Base-by-base conservation (phyloP, 176 grass and related monocot genomes). In the Carex littledalei region DNA sequence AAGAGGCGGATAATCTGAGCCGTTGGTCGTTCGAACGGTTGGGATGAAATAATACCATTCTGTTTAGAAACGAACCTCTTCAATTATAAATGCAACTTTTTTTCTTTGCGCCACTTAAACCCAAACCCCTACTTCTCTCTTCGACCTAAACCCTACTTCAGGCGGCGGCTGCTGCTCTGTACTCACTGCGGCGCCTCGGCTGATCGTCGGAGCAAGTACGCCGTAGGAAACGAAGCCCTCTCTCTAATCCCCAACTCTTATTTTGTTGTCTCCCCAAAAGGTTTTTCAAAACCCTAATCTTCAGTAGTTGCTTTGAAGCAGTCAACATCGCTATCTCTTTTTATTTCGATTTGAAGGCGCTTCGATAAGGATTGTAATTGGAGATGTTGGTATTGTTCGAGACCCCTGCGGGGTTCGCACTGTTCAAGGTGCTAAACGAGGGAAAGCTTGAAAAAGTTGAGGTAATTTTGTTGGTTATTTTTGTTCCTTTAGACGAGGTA, bases 361-460 rank as follows among this genome's bases (percentile, higher is more conserved):
- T 78, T 64, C 61, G 10, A 6, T 18, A 21, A 55, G 1, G 41
- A 20, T 7, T 14, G 13, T 22, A 13, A 34, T 43, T 12, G 14
- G 72, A 87, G 84, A 94, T 97, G 94, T 60, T 97, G 69, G 94
- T 91, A 67, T 73, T 97, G 54, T 97, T 97, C 74, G 94, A 97
- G 74, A 97, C 94, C 11, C 94, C 94, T 16, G 94, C 94, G 83
- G 94, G 94, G 37, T 97, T 97, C 70, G 92, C 94, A 55, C 90
- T 97, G 17, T 97, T 97, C 76, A 97, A 97, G 88, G 94, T 97
- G 76, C 87, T 97, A 37, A 86, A 97, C 35, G 90, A 97, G 89
- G 92, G 90, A n/a, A 97, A 97, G 87, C 90, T 97, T 79, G 59
- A 84, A 72, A 85, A 91, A 39, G 88, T 97, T 16, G 92, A 97